Evolutionary conservation across 495 filamentous ascomycete genomes (phyloP), one percentile per base, ranked within the genome.

Genomic region (Aspergillus steynii): DNA sequence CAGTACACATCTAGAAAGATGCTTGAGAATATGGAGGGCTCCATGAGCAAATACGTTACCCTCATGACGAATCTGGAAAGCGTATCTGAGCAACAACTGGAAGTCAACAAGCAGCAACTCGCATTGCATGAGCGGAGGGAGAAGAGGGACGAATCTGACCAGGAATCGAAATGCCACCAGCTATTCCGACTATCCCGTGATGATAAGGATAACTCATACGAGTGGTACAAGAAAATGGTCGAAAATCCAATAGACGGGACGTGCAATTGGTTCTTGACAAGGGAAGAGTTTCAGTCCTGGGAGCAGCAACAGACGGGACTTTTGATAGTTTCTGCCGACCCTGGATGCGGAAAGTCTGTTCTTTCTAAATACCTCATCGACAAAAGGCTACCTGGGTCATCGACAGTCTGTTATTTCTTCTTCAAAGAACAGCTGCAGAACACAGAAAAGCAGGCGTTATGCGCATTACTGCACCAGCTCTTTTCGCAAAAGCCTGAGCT

Each of bases 331-430:
- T 74, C 74, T 20, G 75, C 76, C 50, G 75, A 76, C 60, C 74
- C 75, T 14, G 76, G 76, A 28, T 79, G 76, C 66, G 76, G 76
- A 4, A 79, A 79, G 61, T 77, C 75, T 0, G 74, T 77, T 4
- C 61, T 79, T 27, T 59, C 74, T 1, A 74, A 65, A 61, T 65
- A 61, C 26, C 64, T 79, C 12, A 60, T 77, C 34, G 71, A 79
- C 58, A 32, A 70, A 12, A 34, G 52, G 12, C 55, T 73, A 12
- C 47, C 58, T 12, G 32, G 29, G 29, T 62, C 26, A 52, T 54
- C 15, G 14, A 65, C 65, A 5, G 63, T 66, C 25, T 75, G 71
- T 46, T 74, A 74, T 47, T 75, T 69, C 59, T 75, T 74, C 28
- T 75, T 75, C 56, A 71, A 73, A 34, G 65, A 66, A 27, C 53